Conservation (phyloP, 352 stramenopile species). For the Pythium monospermum region DNA sequence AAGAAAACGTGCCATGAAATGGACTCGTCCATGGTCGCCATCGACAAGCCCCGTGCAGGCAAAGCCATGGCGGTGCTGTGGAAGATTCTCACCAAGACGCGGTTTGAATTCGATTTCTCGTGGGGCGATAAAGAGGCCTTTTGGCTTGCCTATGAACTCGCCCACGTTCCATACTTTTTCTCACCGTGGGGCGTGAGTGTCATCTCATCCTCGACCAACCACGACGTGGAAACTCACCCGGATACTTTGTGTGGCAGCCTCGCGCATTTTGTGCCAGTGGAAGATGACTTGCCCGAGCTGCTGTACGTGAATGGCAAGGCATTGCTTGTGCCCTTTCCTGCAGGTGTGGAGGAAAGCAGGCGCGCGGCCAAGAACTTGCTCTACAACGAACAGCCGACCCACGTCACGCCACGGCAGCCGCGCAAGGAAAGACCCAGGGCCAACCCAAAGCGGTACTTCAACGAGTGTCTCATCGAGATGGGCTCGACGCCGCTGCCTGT, state of each 20-base stretch:
- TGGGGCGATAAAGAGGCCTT: conserved; percentile 41
- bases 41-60: conserved; percentile 36
- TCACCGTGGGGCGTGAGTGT: conserved; percentile 56
- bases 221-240: conserved; percentile 45
- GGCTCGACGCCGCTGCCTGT: conserved; percentile 28
- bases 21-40: conserved; percentile 44
- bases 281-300: conserved; percentile 24
- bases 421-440: conserved; percentile 8
- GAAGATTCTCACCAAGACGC: conserved; percentile 45
- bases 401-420: conserved; percentile 42
- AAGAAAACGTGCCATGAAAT: conserved; percentile 38
- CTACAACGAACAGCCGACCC: conserved; percentile 42
- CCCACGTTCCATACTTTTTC: conserved; percentile 48
- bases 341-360: conserved; percentile 9
- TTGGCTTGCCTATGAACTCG: conserved; percentile 34
- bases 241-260: conserved; percentile 63
- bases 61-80: conserved; percentile 34
- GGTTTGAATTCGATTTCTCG: conserved; percentile 49
- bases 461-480: conserved; percentile 39
- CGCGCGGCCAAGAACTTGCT: conserved; percentile 20
- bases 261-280: conserved; percentile 41
- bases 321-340: conserved; percentile 41
- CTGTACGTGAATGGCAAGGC: conserved; percentile 56
- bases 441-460: neutral
- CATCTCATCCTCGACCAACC: conserved; percentile 34